A percentile compares a stretch with the other conserved stretches of the same genome.
phyloP scores from a whole-genome alignment of 2,329 filamentous ascomycete species.

The Nemania sp. region DNA sequence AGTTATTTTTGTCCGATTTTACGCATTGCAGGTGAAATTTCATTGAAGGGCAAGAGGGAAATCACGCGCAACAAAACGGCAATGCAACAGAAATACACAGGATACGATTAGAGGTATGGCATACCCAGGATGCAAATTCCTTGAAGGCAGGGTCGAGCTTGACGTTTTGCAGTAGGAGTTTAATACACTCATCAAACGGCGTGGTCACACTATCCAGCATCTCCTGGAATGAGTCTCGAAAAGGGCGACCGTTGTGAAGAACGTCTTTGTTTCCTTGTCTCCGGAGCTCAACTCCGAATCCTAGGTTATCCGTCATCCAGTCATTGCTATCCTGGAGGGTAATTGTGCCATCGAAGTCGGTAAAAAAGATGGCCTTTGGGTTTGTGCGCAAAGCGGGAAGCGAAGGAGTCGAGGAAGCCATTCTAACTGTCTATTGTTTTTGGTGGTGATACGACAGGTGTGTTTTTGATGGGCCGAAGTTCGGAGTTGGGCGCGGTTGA shows the following conservation, averaged over 20 bases:
- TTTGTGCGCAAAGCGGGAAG: constrained; percentile 66
- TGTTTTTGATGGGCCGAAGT: neutral
- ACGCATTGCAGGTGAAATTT: neutral
- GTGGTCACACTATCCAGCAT: constrained; percentile 88
- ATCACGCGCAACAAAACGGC: neutral
- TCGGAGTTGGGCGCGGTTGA: neutral
- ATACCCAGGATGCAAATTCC: constrained; percentile 82
- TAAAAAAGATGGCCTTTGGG: constrained; percentile 96
- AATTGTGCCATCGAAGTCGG: constrained; percentile 97
- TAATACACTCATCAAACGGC: constrained; percentile 81
- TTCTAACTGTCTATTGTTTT: constrained; percentile 4
- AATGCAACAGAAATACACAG: neutral
- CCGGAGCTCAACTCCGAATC: constrained; percentile 75
- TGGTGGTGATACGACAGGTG: too few species aligned
- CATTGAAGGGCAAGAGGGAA: neutral
- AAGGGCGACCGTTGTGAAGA: constrained; percentile 69
- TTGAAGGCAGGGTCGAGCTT: constrained; percentile 86
- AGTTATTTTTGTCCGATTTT: constrained; percentile 34
- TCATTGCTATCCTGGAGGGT: constrained; percentile 71
- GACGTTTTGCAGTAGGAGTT: constrained; percentile 79
- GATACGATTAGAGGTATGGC: neutral
- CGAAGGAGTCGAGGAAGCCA: constrained; percentile 12
- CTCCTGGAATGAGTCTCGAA: constrained; percentile 83
- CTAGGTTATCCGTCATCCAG: constrained; percentile 86
- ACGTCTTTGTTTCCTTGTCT: constrained; percentile 75